Evolutionary conservation across 768 basidiomycete species (phyloP).

Genomic region (Tubosaeta sp.): DNA sequence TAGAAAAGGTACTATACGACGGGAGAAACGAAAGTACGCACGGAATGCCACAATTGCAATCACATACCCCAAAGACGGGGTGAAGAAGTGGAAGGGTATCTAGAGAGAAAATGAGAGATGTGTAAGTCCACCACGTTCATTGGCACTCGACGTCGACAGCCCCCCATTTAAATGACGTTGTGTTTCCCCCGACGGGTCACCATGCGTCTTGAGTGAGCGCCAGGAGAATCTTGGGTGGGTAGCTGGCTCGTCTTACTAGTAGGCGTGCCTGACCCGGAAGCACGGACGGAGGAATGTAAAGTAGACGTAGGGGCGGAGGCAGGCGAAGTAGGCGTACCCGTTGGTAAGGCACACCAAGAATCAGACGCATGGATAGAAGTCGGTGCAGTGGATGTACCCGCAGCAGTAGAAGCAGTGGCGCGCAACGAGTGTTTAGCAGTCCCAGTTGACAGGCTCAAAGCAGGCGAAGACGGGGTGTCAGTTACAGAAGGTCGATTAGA

Average conservation of each 20-base stretch:
- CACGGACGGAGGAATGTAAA: not conserved
- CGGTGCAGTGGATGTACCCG: not conserved
- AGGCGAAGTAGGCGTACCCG: too few species aligned
- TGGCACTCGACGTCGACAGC: not conserved
- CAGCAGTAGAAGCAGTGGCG: too few species aligned
- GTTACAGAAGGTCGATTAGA: too few species aligned
- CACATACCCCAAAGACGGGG: not conserved
- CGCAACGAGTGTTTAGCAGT: too few species aligned
- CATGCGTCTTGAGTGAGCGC: not conserved
- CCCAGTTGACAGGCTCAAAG: too few species aligned
- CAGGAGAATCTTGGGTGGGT: not conserved
- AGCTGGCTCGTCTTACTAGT: not conserved
- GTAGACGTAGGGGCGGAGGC: not conserved
- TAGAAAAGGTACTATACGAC: not conserved
- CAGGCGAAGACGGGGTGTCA: too few species aligned
- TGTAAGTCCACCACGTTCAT: not conserved
- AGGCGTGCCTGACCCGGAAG: not conserved
- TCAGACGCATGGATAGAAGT: not conserved
- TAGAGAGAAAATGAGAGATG: not conserved
- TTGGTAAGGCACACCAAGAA: too few species aligned
- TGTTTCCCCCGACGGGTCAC: not conserved
- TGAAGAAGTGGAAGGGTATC: not conserved
- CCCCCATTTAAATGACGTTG: not conserved
- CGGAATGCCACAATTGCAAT: not conserved
- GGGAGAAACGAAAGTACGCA: not conserved